Conservation (phyloP, 495 filamentous ascomycete species). For the Xylaria telfairii region DNA sequence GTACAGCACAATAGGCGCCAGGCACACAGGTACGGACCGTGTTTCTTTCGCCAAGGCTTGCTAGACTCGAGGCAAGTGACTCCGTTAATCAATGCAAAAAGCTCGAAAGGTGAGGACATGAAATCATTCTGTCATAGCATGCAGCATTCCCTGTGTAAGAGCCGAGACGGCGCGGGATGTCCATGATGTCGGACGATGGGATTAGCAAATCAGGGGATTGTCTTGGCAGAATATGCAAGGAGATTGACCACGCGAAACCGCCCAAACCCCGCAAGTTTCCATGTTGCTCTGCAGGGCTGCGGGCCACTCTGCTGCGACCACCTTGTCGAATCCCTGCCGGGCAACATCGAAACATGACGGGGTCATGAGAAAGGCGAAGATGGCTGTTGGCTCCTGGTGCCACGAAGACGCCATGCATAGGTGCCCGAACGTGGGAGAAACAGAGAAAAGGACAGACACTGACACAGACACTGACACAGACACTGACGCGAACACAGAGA, state of each 20-base stretch:
- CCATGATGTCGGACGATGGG: slow-evolving; percentile 20
- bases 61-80: slow-evolving; percentile 20
- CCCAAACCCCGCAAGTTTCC: slow-evolving; percentile 23
- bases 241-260: slow-evolving; percentile 23
- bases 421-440: slow-evolving; percentile 17
- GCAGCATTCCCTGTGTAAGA: slow-evolving; percentile 20
- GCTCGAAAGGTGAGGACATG: slow-evolving; percentile 21
- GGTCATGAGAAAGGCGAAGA: background rate
- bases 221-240: slow-evolving; percentile 25
- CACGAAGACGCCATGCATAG: slow-evolving; percentile 25
- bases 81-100: slow-evolving; percentile 25
- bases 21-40: slow-evolving; percentile 9
- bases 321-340: slow-evolving; percentile 13
- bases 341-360: background rate
- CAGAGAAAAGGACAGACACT: too few relatives aligned
- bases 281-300: slow-evolving; percentile 23
- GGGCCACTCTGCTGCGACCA: slow-evolving; percentile 22
- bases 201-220: slow-evolving; percentile 22
- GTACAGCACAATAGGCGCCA: slow-evolving; percentile 18
- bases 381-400: slow-evolving; percentile 22
- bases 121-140: slow-evolving; percentile 29
- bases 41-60: slow-evolving; percentile 10
- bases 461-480: too few relatives aligned
- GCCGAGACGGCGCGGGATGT: slow-evolving; percentile 24
- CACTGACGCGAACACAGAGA: background rate